Conservation (phyloP, 257 asterid species). For the Cynanchum wilfordii region DNA sequence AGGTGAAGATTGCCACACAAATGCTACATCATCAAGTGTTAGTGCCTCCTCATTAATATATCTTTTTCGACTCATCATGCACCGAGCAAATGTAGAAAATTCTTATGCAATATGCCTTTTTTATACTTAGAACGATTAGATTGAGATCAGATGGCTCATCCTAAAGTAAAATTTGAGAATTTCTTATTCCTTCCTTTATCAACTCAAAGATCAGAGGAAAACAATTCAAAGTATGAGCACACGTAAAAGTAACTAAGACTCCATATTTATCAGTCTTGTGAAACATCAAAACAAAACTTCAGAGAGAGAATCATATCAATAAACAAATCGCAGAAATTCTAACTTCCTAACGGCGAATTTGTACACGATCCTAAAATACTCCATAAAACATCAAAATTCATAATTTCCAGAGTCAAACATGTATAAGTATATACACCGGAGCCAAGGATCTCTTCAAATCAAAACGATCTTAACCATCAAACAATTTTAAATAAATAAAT, state of each 20-base stretch:
- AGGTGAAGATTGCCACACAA: background rate
- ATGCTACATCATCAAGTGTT: background rate
- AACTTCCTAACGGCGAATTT: background rate
- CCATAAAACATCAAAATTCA: background rate
- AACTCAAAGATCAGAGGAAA: background rate
- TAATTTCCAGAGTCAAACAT: background rate
- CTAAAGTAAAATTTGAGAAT: background rate
- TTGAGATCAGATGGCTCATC: background rate
- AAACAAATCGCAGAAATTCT: background rate
- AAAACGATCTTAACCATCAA: background rate
- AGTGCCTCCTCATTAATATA: background rate
- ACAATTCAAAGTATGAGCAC: background rate
- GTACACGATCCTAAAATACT: background rate
- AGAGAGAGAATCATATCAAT: background rate
- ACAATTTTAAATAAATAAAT: background rate
- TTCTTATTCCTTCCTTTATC: background rate
- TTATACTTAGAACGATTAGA: background rate
- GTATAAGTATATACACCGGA: background rate
- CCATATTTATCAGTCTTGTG: background rate
- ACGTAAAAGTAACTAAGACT: too few relatives aligned
- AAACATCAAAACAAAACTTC: background rate
- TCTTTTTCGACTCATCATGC: background rate
- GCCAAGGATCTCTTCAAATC: background rate
- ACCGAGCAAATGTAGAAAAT: background rate
- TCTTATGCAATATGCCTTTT: background rate